Conservation (phyloP, 129 eudicot genomes). For the Oenanthe sinensis region DNA sequence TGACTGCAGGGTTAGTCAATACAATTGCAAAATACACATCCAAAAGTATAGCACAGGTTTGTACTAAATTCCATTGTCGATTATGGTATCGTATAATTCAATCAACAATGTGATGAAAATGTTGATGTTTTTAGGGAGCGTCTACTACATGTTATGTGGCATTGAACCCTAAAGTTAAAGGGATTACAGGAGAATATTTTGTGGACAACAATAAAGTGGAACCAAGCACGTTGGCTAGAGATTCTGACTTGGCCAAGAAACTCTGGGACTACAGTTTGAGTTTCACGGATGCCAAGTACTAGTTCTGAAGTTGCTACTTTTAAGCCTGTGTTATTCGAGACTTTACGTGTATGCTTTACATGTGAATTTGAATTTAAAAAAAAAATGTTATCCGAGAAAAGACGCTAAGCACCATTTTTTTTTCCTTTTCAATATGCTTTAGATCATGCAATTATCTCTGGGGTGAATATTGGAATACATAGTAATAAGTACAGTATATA, state of each 20-base stretch:
- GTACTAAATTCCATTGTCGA: background rate
- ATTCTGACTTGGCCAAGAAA: constrained; percentile 61
- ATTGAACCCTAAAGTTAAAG: constrained; percentile 66
- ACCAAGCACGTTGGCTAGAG: constrained; percentile 34
- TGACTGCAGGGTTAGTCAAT: constrained; percentile 38
- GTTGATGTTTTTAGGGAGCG: constrained; percentile 50
- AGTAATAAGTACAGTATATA: no score
- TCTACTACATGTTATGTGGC: constrained; percentile 84
- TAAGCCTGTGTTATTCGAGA: background rate
- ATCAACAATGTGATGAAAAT: background rate
- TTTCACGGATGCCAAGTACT: constrained; percentile 24
- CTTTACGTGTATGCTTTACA: background rate
- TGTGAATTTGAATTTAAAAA: background rate
- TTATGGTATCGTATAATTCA: background rate
- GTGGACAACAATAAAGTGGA: constrained; percentile 44
- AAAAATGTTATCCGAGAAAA: background rate
- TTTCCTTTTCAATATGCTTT: no score
- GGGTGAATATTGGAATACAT: no score
- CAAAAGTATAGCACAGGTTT: constrained; percentile 64
- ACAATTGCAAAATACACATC: constrained; percentile 37
- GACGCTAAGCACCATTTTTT: no score
- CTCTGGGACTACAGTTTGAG: constrained; percentile 78
- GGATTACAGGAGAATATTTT: constrained; percentile 70
- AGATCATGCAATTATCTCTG: no score
- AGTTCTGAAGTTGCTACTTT: background rate